Percentiles rank a stretch among this genome's conserved stretches.
These are phyloP conservation scores for Sarcomyxa edulis DNA, from an alignment of 768 basidiomycete genomes.

Conservation along the genomic window DNA sequence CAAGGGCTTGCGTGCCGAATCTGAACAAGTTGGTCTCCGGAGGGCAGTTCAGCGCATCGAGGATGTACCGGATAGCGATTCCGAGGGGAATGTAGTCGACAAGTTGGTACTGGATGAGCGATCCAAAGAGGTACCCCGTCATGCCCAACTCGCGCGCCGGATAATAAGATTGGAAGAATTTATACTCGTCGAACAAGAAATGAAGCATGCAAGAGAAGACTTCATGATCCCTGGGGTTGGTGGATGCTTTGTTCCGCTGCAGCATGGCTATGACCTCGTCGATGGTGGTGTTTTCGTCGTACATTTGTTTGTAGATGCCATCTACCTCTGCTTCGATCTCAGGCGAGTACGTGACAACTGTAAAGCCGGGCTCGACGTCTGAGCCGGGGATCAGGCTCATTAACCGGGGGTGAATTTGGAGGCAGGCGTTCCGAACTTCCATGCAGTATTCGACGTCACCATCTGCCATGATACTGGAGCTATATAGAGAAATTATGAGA, in stretches of 20 bases:
- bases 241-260: constrained; percentile 78
- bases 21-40: constrained; percentile 92
- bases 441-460: constrained; percentile 82
- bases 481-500: constrained; percentile 20
- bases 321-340: constrained; percentile 95
- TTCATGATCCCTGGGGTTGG: constrained; percentile 84
- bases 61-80: constrained; percentile 94
- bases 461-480: constrained; percentile 68
- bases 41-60: constrained; percentile 88
- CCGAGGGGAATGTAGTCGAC: constrained; percentile 93
- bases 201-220: constrained; percentile 99
- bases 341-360: constrained; percentile 79
- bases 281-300: constrained; percentile 89
- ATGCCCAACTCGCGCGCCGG: constrained; percentile 91
- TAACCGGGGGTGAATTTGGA: constrained; percentile 93
- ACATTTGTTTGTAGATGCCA: constrained; percentile 96
- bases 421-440: constrained; percentile 87
- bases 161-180: constrained; percentile 96
- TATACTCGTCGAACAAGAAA: constrained; percentile 99
- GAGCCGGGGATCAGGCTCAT: constrained; percentile 88
- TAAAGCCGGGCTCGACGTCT: constrained; percentile 87
- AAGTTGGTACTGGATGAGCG: constrained; percentile 88
- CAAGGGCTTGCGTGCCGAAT: constrained; percentile 89
- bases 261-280: constrained; percentile 91
- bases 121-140: constrained; percentile 95